Base-by-base conservation (phyloP, 1,139 yeast genomes). In the Suhomyces ambrosiae region DNA sequence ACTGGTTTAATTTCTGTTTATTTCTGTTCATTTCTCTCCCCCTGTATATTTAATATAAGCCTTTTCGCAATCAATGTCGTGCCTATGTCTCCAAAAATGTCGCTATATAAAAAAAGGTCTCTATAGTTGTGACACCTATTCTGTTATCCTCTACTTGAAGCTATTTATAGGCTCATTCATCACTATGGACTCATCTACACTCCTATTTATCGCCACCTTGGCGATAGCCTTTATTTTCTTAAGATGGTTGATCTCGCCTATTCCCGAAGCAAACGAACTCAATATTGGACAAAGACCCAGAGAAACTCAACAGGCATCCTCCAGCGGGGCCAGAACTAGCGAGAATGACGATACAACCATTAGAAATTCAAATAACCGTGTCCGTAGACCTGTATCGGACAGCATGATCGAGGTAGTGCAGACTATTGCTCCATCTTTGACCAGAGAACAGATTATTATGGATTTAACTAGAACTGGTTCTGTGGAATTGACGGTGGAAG, bases 331-430 rank as follows among this genome's bases (percentile, higher is more conserved):
- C 36, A 38, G 28, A 14, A 16, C 47, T 60, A 53, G 29, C 44
- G 30, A 26, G 23, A 44, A 15, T 46, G 48, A 17, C 50, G 34
- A 45, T 57, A 53, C 32, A 46, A 33, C 48, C 53, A 50, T 44
- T 59, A 48, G 38, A 53, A 55, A 45, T 54, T 50, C 47, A 51
- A 60, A 18, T 58, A 56, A 38, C 58, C 50, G 62, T 38, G 35
- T 60, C 12, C 65, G 76, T 38, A 76, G 95, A 38, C 73, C 68
- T 3, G 85, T 86, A n/a, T 84, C 88, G 3, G 76, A 72, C 8
- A 81, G 78, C 45, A 90, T 90, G 97, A 72, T 90, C 33, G 94
- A 86, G 48, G 82, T 86, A 1, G 97, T 90, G 1, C 87, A 82
- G 50, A 79, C 89, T 18, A 71, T 90, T 45, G 96, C 89, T 0